Conservation (phyloP, 192 early-diverging fungal genomes). For the Dispira simplex region DNA sequence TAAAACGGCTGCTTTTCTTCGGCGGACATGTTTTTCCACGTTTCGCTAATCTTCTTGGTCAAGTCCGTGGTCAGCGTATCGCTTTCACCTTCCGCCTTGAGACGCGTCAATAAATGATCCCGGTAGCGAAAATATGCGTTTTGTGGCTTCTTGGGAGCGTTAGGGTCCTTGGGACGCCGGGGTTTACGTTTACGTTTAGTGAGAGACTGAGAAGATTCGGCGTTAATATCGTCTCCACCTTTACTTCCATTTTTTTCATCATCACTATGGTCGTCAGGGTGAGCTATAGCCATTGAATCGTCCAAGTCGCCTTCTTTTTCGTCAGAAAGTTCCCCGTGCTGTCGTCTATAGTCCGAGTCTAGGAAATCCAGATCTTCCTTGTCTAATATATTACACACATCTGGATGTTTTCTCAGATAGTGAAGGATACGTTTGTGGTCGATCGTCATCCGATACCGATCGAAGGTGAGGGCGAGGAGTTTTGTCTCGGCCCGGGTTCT, state of each 20-base stretch:
- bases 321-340: neutral
- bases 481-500: no score
- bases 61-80: conserved; percentile 22
- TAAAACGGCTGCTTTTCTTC: conserved; percentile 11
- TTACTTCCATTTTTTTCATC: neutral
- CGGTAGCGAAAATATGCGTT: conserved; percentile 33
- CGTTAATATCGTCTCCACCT: neutral
- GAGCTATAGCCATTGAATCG: neutral
- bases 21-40: conserved; percentile 25
- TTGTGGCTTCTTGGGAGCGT: conserved; percentile 27
- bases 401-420: conserved; percentile 1
- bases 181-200: conserved; percentile 13
- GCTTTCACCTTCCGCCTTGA: conserved; percentile 21
- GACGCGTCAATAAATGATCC: conserved; percentile 25
- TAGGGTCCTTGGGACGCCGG: conserved; percentile 23
- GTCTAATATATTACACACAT: neutral
- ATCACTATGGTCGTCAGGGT: neutral
- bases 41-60: conserved; percentile 27
- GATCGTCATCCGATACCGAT: neutral
- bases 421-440: conserved; percentile 2
- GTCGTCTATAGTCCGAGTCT: conserved; percentile 1
- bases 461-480: neutral
- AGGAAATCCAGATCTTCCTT: neutral
- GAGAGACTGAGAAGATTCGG: neutral
- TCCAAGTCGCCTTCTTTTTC: neutral